Percentiles rank a stretch among this genome's conserved stretches.
phyloP scores from a whole-genome alignment of 2,329 filamentous ascomycete species.

The Colletotrichum spinosum region DNA sequence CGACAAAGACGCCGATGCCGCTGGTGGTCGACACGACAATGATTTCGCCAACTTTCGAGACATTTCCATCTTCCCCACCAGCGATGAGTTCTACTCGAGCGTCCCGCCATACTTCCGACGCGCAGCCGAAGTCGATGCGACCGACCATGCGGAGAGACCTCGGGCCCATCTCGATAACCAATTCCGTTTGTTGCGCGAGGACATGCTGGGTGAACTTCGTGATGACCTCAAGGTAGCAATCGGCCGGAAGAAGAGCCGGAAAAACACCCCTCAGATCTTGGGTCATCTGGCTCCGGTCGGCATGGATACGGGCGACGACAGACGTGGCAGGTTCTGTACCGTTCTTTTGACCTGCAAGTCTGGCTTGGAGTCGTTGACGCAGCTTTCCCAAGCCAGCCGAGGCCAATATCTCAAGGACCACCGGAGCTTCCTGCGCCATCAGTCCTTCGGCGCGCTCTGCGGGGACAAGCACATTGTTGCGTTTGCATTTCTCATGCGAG shows the following conservation, averaged over 20 bases:
- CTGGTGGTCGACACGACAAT: slow-evolving; percentile 81
- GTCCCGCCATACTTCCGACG: slow-evolving; percentile 66
- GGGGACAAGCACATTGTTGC: slow-evolving; percentile 62
- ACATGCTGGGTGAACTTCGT: slow-evolving; percentile 75
- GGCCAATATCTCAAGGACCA: slow-evolving; percentile 60
- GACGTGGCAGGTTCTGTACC: slow-evolving; percentile 46
- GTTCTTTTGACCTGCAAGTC: slow-evolving; percentile 54
- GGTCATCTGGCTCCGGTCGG: slow-evolving; percentile 50
- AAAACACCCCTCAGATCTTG: slow-evolving; percentile 51
- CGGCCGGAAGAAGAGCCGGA: slow-evolving; percentile 59
- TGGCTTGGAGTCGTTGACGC: slow-evolving; percentile 58
- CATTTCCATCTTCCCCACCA: slow-evolving; percentile 74
- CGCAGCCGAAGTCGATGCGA: slow-evolving; percentile 60
- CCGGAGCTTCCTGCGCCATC: slow-evolving; percentile 65
- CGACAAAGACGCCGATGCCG: slow-evolving; percentile 40
- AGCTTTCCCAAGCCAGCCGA: slow-evolving; percentile 44
- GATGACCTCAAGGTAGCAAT: slow-evolving; percentile 67
- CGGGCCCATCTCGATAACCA: slow-evolving; percentile 74
- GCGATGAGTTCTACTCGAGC: slow-evolving; percentile 69
- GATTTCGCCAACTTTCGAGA: slow-evolving; percentile 71
- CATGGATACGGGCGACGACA: slow-evolving; percentile 50
- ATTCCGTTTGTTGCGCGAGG: slow-evolving; percentile 77
- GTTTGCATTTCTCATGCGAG: slow-evolving; percentile 69
- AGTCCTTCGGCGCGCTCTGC: slow-evolving; percentile 72
- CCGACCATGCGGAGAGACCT: slow-evolving; percentile 50